phyloP scores from a whole-genome alignment of 1,284 basidiomycete genomes.

The Puccinia brachypodii region DNA sequence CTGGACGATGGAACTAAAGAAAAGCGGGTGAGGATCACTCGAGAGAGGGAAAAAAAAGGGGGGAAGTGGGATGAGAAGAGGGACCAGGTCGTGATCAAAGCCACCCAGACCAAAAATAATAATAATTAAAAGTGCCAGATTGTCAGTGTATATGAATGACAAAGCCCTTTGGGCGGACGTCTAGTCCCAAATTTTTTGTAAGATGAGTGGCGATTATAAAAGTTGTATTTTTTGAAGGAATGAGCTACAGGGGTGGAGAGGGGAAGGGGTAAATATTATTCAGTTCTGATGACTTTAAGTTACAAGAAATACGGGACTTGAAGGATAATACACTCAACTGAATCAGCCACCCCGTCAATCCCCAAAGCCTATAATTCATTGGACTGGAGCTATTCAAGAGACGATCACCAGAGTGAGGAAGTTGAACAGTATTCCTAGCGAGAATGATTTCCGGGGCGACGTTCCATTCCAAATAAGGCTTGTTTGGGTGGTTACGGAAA shows the following conservation, averaged over 20 bases:
- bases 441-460: not conserved
- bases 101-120: too few species aligned
- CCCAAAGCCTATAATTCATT: conserved; percentile 20
- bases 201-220: not conserved
- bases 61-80: too few species aligned
- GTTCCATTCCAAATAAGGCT: conserved; percentile 40
- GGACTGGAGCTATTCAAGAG: not conserved
- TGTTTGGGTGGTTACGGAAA: conserved; percentile 7
- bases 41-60: too few species aligned
- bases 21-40: too few species aligned
- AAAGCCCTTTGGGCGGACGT: too few species aligned
- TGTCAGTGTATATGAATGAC: too few species aligned
- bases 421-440: not conserved
- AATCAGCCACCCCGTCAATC: conserved; percentile 38
- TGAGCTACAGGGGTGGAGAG: not conserved
- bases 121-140: too few species aligned
- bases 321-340: conserved; percentile 1
- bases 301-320: not conserved
- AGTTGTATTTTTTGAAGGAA: not conserved
- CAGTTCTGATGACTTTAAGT: not conserved
- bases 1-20: too few species aligned
- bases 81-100: too few species aligned
- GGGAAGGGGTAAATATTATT: not conserved
- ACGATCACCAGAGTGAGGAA: not conserved
- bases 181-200: too few species aligned